Percentiles rank a stretch among this genome's conserved stretches.
These are phyloP conservation scores for Apophysomyces elegans DNA, from an alignment of 371 early-diverging fungal species.

Conservation along the genomic window DNA sequence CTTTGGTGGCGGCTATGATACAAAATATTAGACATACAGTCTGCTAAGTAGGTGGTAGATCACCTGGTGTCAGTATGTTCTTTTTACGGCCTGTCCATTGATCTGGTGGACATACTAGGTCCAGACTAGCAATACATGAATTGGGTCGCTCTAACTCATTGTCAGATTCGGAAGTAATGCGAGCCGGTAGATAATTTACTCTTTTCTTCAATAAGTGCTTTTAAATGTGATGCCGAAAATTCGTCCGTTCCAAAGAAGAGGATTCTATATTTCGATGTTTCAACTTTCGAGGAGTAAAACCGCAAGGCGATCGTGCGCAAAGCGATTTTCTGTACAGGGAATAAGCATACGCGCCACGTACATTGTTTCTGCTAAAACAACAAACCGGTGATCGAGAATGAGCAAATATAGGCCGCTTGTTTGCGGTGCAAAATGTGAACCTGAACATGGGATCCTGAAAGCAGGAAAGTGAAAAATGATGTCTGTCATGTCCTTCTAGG, in stretches of 20 bases:
- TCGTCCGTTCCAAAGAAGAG: slow-evolving; percentile 88
- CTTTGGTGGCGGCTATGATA: slow-evolving; percentile 40
- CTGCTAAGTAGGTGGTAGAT: slow-evolving; percentile 6
- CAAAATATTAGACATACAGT: not conserved
- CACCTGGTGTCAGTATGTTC: slow-evolving; percentile 46
- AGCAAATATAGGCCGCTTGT: not conserved
- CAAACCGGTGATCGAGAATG: not conserved
- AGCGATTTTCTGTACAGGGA: not conserved
- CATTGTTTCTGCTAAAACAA: not conserved
- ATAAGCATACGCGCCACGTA: not conserved
- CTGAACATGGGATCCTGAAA: not conserved
- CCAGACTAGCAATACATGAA: slow-evolving; percentile 51
- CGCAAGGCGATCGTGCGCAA: not conserved
- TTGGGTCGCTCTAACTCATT: not conserved
- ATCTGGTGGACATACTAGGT: slow-evolving; percentile 75
- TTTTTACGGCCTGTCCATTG: slow-evolving; percentile 49
- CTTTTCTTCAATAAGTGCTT: slow-evolving; percentile 59
- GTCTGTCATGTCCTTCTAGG: no score
- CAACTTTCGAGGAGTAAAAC: not conserved
- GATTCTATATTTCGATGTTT: slow-evolving; percentile 34
- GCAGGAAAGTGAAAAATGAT: not conserved
- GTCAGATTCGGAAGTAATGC: not conserved
- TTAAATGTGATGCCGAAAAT: slow-evolving; percentile 74
- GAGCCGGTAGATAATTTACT: slow-evolving; percentile 26
- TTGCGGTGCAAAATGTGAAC: not conserved